Base-by-base conservation (phyloP, 2,329 filamentous ascomycete species). In the Penicillium sp. region DNA sequence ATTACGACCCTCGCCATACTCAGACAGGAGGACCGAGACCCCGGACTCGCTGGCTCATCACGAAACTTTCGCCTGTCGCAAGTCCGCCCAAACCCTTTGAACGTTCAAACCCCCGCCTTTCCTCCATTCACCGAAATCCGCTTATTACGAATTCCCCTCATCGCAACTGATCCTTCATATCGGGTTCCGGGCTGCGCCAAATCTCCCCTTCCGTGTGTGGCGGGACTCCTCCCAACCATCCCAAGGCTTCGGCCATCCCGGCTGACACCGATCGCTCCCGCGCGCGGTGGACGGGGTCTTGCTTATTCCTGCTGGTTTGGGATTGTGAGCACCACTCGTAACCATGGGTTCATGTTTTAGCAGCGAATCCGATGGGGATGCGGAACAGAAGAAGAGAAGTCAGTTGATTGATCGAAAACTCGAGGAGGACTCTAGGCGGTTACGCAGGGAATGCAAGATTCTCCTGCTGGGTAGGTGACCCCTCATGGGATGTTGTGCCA, bases 391-490 rank as follows among this genome's bases (percentile, higher is more conserved):
- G 85, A 96, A 98, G 83, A 87, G 90, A 78, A 97, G 92, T 77
- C 92, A 97, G 79, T 89, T 89, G 76, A 99, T 99, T 73, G 95
- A 99, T 79, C 90, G 90, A 77, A 89, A 86, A 69, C 83, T 99
- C 61, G 93, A 98, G 75, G 93, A 98, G 74, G 95, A 99, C 76
- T 96, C 92, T 52, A 91, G 91, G 76, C 86, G 90, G 75, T 82
- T 98, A 81, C 88, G 93, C 75, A 86, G 92, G 81, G 95, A 99
- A 89, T 98, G 95, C 91, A 99, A 99, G 81, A 98, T 99, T 67
- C 79, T 99, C 60, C 82, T 99, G 54, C 82, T 99, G 68, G 95
- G 95, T 98, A 59, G 33, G 65, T 60, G 52, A 26, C 14, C 29
- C 9, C 26, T 35, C 26, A 13, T 31, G 45, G n/a, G 24, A 55